These are phyloP conservation scores for Colletotrichum orchidophilum DNA, from an alignment of 2,329 filamentous ascomycete genomes.

Conservation along the genomic window DNA sequence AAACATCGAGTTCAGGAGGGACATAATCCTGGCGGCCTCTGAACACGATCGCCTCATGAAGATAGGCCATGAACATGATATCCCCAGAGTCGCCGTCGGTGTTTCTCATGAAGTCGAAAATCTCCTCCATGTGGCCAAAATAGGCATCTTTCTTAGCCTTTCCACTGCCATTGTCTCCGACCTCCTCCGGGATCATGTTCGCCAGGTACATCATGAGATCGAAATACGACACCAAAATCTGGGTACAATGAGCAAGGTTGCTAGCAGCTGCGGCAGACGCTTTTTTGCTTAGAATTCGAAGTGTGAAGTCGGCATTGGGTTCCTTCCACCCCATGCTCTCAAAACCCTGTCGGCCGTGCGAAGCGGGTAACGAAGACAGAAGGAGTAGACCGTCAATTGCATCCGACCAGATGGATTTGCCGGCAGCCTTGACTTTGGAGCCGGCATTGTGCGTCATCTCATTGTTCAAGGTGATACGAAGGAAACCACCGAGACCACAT, in stretches of 20 bases:
- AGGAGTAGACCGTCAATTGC: constrained; percentile 19
- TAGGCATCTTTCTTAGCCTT: constrained; percentile 19
- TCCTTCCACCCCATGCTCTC: background rate
- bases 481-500: background rate
- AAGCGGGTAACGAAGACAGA: background rate
- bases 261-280: background rate
- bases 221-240: constrained; percentile 33
- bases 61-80: background rate
- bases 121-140: constrained; percentile 24
- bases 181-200: background rate
- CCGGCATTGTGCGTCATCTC: background rate
- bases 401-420: constrained; percentile 1
- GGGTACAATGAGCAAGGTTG: constrained; percentile 2
- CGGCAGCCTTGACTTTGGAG: background rate
- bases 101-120: background rate
- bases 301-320: background rate
- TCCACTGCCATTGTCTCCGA: background rate
- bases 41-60: constrained; percentile 2
- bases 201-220: constrained; percentile 36
- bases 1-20: background rate
- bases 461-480: background rate
- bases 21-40: background rate
- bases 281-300: background rate
- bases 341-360: background rate
- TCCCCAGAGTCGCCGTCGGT: background rate